Conservation (phyloP, 306 rosid genomes). For the Begonia peltatifolia region DNA sequence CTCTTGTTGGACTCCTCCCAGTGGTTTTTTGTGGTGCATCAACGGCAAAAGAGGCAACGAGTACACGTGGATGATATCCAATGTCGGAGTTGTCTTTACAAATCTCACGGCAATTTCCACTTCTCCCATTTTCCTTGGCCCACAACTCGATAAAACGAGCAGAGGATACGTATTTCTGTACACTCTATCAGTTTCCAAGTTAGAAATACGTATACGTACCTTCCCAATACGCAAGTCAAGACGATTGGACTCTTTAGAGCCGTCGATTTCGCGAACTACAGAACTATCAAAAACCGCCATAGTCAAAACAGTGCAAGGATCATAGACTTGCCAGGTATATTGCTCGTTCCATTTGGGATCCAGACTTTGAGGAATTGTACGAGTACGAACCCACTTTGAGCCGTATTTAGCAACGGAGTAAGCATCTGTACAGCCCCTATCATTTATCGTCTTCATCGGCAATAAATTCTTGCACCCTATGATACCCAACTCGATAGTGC, state of each 20-base stretch:
- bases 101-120: slow-evolving; percentile 64
- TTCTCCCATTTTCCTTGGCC: slow-evolving; percentile 65
- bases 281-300: slow-evolving; percentile 61
- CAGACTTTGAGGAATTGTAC: slow-evolving; percentile 50
- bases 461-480: slow-evolving; percentile 49
- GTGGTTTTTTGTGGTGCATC: slow-evolving; percentile 75
- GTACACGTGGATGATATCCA: slow-evolving; percentile 69
- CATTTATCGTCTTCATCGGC: slow-evolving; percentile 51
- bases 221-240: slow-evolving; percentile 55
- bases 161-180: slow-evolving; percentile 50
- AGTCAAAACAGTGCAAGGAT: slow-evolving; percentile 70
- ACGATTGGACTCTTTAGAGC: slow-evolving; percentile 12
- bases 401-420: slow-evolving; percentile 87
- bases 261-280: slow-evolving; percentile 15
- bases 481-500: slow-evolving; percentile 60
- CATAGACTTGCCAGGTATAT: slow-evolving; percentile 78
- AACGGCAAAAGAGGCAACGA: slow-evolving; percentile 55
- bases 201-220: slow-evolving; percentile 55
- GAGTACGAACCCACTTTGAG: slow-evolving; percentile 62
- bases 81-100: slow-evolving; percentile 23
- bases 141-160: slow-evolving; percentile 28
- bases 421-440: slow-evolving; percentile 50
- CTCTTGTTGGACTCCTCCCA: slow-evolving; percentile 63
- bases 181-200: slow-evolving; percentile 46
- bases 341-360: slow-evolving; percentile 96